Conservation (phyloP, 2,329 filamentous ascomycete genomes). For the Trichoderma atroviride region DNA sequence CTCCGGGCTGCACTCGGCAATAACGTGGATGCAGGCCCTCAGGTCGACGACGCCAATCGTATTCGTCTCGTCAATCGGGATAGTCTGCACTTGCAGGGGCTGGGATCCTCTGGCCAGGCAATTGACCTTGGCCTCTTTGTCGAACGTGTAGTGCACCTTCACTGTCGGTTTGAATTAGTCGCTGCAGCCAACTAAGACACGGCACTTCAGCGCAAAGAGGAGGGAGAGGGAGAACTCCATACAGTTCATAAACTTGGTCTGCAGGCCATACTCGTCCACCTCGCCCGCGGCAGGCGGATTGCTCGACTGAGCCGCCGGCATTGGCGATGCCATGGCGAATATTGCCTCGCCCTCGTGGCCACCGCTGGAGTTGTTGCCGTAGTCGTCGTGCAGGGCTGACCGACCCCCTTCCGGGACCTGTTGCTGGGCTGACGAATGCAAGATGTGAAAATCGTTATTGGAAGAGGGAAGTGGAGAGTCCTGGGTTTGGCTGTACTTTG, state of each 20-base stretch:
- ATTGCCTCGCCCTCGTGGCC: conserved; percentile 19
- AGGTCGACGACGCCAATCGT: conserved; percentile 88
- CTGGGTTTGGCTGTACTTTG: conserved; percentile 16
- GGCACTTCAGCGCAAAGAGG: conserved; percentile 1
- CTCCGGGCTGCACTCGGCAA: conserved; percentile 80
- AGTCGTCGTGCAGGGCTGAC: conserved; percentile 5
- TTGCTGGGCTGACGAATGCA: conserved; percentile 22
- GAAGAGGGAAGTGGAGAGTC: conserved; percentile 25
- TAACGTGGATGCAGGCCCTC: conserved; percentile 81
- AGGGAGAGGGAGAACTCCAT: conserved; percentile 40
- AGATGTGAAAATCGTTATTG: background rate
- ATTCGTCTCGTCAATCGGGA: conserved; percentile 76
- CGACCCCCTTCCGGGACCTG: conserved; percentile 18
- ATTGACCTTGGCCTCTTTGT: conserved; percentile 83
- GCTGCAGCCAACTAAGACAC: conserved; percentile 9
- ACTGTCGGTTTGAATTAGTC: conserved; percentile 55
- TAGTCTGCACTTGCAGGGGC: conserved; percentile 75
- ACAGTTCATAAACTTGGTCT: conserved; percentile 69
- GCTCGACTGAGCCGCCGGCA: conserved; percentile 39
- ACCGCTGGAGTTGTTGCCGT: background rate
- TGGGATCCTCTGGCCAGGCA: conserved; percentile 87
- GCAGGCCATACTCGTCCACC: conserved; percentile 53
- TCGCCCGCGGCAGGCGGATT: conserved; percentile 37
- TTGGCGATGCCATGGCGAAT: conserved; percentile 45
- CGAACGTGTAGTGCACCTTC: conserved; percentile 96